Evolutionary conservation across 2,329 filamentous ascomycete species (phyloP), one percentile per base, ranked within the genome.

Genomic region (Botrytis elliptica): DNA sequence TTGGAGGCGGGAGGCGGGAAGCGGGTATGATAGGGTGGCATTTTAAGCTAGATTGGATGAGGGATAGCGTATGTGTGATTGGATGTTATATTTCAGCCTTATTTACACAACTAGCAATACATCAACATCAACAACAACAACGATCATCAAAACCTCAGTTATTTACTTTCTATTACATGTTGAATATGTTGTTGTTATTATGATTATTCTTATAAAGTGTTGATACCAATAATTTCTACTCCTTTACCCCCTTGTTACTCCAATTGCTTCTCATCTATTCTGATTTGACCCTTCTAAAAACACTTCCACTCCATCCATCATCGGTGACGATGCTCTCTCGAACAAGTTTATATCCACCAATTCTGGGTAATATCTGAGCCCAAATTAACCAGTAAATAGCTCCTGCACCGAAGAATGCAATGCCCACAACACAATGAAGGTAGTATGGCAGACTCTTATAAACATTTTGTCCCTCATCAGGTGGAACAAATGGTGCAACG

Each of bases 401-500:
- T 12, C 88, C 88, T 0, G 83, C 85, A 3, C 82, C 75, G n/a
- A 89, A 83, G 59, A 89, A 82, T n/a, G 81, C 87, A 63, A 88
- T 86, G 5, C 87, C 87, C 1, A 88, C 87, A 9, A 89, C 84
- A 73, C 86, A 88, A 82, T 89, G 88, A 22, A 88, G 85, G 79
- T 84, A 89, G 81, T 89, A 89, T 0, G 88, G 88, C 64, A 89
- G 82, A 76, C 77, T 79, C 64, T 87, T 79, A 81, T 89, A 89
- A 7, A 88, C 83, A 77, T 84, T 88, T 77, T 88, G 85, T 52
- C 84, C 86, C 0, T 83, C 82, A 38, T 82, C 79, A 2, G 87
- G 87, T 1, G 87, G 87, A 0, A 88, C 83, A 63, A 88, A 91
- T 0, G 89, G 89, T 0, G 88, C 88, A 14, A 90, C 80, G 52